These are phyloP conservation scores for Globisporangium recalcitrans DNA, from an alignment of 352 stramenopile genomes.

Conservation along the genomic window DNA sequence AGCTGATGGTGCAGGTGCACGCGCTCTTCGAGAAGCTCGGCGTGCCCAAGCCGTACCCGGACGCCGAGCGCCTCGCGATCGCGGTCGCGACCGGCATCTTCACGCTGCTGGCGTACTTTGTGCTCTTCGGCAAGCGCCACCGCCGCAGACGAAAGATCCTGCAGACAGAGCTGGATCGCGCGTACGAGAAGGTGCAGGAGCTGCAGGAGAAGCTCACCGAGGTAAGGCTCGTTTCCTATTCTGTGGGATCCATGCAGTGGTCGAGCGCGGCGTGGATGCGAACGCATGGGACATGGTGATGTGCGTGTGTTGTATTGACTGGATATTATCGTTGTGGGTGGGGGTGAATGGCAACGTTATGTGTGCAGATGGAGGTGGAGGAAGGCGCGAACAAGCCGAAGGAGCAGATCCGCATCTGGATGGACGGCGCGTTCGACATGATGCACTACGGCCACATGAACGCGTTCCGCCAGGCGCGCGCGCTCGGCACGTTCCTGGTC, in stretches of 20 bases:
- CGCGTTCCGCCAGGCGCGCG: conserved; percentile 94
- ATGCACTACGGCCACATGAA: conserved; percentile 99
- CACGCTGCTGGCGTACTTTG: conserved; percentile 82
- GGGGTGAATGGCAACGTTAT: too few species aligned
- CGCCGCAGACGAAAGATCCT: conserved; percentile 58
- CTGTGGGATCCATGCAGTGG: too few species aligned
- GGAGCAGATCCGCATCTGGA: conserved; percentile 96
- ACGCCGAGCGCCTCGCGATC: conserved; percentile 81
- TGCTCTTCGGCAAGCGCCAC: conserved; percentile 86
- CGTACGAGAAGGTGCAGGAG: conserved; percentile 77
- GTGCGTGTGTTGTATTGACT: too few species aligned
- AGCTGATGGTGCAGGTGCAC: conserved; percentile 70
- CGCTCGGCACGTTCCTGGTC: conserved; percentile 96
- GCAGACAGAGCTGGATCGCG: conserved; percentile 69
- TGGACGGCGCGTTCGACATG: conserved; percentile 99
- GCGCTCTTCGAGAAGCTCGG: conserved; percentile 56
- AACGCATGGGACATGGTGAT: conserved; percentile 6
- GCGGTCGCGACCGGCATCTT: conserved; percentile 74
- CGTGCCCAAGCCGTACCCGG: conserved; percentile 80
- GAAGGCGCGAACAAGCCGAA: conserved; percentile 47
- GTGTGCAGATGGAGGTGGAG: conserved; percentile 69
- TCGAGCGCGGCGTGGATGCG: background rate
- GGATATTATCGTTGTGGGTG: too few species aligned
- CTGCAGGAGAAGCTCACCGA: conserved; percentile 79
- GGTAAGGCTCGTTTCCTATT: conserved; percentile 19